Conservation (phyloP, 345 rosid species). For the Pistacia vera region DNA sequence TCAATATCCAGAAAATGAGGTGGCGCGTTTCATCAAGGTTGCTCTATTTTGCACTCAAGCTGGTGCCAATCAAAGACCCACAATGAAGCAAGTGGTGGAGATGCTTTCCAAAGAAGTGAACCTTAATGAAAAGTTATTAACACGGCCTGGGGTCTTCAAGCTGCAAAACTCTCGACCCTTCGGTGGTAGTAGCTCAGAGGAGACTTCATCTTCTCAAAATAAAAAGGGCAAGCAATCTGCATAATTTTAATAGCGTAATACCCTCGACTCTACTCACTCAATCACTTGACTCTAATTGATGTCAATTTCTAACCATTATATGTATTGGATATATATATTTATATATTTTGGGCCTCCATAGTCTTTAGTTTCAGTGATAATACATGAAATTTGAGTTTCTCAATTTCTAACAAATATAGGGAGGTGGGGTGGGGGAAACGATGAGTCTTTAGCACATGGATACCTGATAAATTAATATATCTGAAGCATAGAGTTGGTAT, state of each 20-base stretch:
- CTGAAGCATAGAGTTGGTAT: too few species aligned
- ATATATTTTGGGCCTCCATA: neutral
- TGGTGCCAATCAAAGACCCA: conserved; percentile 64
- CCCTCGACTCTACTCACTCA: conserved; percentile 24
- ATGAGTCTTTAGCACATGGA: too few species aligned
- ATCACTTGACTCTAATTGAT: conserved; percentile 24
- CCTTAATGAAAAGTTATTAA: conserved; percentile 65
- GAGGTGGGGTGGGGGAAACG: too few species aligned
- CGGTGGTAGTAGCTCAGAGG: conserved; percentile 33
- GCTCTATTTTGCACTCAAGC: conserved; percentile 92
- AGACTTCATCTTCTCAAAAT: conserved; percentile 50
- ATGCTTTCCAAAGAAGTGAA: conserved; percentile 76
- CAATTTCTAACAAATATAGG: too few species aligned
- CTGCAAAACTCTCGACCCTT: conserved; percentile 26
- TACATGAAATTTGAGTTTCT: too few species aligned
- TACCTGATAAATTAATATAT: too few species aligned
- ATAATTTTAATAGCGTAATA: conserved; percentile 17
- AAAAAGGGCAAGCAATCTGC: conserved; percentile 46
- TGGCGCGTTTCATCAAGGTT: conserved; percentile 61
- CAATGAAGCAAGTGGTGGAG: conserved; percentile 81
- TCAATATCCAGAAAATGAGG: conserved; percentile 64
- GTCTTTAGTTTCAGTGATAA: neutral
- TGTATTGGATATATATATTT: too few species aligned
- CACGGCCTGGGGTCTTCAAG: conserved; percentile 66
- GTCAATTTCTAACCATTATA: neutral